Evolutionary conservation across 2,329 filamentous ascomycete species (phyloP), one percentile per base, ranked within the genome.

Genomic region (Juglanconis oblonga): DNA sequence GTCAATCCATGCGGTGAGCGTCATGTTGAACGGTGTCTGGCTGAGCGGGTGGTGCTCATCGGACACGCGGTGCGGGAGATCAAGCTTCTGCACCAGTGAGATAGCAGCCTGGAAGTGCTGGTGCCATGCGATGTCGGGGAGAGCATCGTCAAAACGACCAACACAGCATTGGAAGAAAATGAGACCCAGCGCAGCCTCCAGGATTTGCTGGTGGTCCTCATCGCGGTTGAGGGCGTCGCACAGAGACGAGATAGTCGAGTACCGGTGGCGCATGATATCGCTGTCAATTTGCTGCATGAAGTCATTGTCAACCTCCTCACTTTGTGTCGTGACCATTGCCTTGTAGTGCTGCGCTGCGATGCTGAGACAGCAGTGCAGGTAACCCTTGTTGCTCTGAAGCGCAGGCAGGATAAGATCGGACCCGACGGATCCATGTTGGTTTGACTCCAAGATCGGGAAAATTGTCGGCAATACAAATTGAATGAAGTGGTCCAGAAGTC

Each of bases 81-180:
- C 87, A 38, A 98, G 87, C 76, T 91, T 93, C 72, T 90, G 86
- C 31, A 97, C 90, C 56, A 98, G 82, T 67, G 87, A 92, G 67
- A 90, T 89, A 24, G 89, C 94, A 3, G 93, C 93, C 73, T 96
- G 90, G 78, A 98, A 97, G 79, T 99, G 95, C 73, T 96, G 91
- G 77, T 94, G 91, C 95, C 95, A 99, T 29, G 93, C 88, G 67
- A 98, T 96, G 72, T 98, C 93, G 14, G 91, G 89, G 31, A 97
- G 85, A 51, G 84, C 84, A 71, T 97, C 92, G 68, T 95, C 89
- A 40, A 89, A 87, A 68, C 91, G 86, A 57, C 94, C 94, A 65
- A 98, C 94, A 32, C 91, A 89, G 77, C 90, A 95, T 72, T 97
- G 92, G 79, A 97, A 96, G 78, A 97, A 95, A 72, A 97, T 97